These are phyloP conservation scores for Hypoxylon rickii DNA, from an alignment of 495 filamentous ascomycete genomes.

Conservation along the genomic window DNA sequence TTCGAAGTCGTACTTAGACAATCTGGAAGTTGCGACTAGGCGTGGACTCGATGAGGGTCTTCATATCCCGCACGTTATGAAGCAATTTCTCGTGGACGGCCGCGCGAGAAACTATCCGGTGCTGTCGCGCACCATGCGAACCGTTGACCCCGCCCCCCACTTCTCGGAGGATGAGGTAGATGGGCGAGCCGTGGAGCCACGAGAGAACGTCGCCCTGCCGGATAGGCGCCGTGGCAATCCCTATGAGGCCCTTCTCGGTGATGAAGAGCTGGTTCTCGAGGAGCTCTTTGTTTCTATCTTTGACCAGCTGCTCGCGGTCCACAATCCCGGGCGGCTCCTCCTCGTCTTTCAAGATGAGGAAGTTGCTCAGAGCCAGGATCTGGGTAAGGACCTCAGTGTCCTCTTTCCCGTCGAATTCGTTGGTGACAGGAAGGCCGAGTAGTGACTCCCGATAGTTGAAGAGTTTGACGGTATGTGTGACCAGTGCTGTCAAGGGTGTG, in stretches of 20 bases:
- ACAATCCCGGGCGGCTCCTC: too few relatives aligned
- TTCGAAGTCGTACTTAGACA: too few relatives aligned
- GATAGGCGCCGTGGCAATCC: constrained; percentile 3
- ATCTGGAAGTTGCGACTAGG: too few relatives aligned
- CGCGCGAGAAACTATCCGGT: constrained; percentile 3
- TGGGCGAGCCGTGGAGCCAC: neutral
- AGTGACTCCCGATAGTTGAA: neutral
- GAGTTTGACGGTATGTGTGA: neutral
- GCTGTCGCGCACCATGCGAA: neutral
- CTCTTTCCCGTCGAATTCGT: neutral
- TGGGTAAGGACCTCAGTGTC: neutral
- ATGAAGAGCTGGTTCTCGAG: neutral
- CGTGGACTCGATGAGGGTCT: too few relatives aligned
- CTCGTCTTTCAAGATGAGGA: neutral
- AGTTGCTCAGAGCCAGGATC: neutral
- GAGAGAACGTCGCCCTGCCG: neutral
- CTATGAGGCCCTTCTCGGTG: neutral
- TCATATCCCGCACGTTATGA: too few relatives aligned
- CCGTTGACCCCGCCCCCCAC: neutral
- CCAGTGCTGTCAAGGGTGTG: neutral
- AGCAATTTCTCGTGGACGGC: neutral
- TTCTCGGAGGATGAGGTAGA: constrained; percentile 5
- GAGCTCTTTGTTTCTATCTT: neutral
- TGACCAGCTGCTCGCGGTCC: neutral
- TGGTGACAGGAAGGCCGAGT: neutral